These are phyloP conservation scores for Pecoramyces ruminantium DNA, from an alignment of 192 early-diverging fungal species.

Conservation along the genomic window DNA sequence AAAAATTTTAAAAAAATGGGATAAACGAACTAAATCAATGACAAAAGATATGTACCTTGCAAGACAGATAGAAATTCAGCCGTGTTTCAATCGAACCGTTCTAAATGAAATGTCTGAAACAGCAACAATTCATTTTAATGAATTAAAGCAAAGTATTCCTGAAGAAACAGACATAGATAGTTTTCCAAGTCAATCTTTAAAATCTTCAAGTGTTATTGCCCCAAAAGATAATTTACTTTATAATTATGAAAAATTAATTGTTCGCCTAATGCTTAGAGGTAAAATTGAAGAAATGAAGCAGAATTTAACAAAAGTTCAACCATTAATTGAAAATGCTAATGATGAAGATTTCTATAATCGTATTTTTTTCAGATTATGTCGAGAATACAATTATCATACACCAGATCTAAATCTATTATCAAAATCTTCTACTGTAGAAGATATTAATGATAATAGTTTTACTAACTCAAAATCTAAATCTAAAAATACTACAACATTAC, in stretches of 20 bases:
- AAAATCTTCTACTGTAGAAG: no score
- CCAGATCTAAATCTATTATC: not conserved
- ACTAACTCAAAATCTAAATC: no score
- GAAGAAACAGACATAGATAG: not conserved
- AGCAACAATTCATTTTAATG: constrained; percentile 55
- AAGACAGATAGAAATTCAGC: constrained; percentile 93
- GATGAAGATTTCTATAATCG: not conserved
- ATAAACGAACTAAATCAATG: constrained; percentile 91
- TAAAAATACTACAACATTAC: no score
- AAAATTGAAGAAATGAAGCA: not conserved
- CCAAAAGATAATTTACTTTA: not conserved
- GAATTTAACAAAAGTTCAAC: not conserved
- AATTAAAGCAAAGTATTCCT: constrained; percentile 28
- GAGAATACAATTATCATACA: not conserved
- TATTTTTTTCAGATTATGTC: not conserved
- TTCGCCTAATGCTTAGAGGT: not conserved
- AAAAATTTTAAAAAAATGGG: constrained; percentile 99
- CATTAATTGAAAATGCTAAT: not conserved
- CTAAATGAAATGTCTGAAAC: constrained; percentile 79
- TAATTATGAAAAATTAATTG: not conserved
- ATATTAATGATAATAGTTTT: not conserved
- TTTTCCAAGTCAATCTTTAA: not conserved
- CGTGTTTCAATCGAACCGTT: constrained; percentile 88
- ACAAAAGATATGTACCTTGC: constrained; percentile 96
- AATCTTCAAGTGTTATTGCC: not conserved